These are phyloP conservation scores for Paulownia fortunei DNA, from an alignment of 257 asterid genomes.

Conservation along the genomic window DNA sequence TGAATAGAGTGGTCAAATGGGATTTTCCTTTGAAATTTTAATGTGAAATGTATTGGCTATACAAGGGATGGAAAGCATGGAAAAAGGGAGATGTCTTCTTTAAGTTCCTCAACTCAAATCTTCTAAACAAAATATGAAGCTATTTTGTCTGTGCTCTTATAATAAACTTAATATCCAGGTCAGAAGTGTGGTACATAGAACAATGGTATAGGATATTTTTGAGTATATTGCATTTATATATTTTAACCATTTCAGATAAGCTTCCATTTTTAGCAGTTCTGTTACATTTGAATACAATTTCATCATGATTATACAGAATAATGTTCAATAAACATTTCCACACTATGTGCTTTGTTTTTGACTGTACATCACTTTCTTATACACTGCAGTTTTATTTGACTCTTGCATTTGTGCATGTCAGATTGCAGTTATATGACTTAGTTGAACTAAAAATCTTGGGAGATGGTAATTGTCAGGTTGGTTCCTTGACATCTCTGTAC, in stretches of 20 bases:
- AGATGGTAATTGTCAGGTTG: slow-evolving; percentile 96
- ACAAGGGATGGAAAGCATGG: too few relatives aligned
- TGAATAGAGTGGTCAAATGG: too few relatives aligned
- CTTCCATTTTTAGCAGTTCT: background rate
- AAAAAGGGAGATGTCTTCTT: too few relatives aligned
- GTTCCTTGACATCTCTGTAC: slow-evolving; percentile 28
- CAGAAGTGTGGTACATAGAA: background rate
- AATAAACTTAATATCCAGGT: background rate
- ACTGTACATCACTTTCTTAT: background rate
- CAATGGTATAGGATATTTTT: background rate
- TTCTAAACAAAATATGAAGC: background rate
- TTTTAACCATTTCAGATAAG: background rate
- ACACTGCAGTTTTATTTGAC: background rate
- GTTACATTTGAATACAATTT: background rate
- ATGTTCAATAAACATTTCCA: background rate
- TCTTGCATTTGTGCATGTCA: slow-evolving; percentile 32
- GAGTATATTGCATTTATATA: background rate
- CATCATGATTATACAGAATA: background rate
- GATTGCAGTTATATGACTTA: slow-evolving; percentile 77
- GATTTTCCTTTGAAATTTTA: too few relatives aligned
- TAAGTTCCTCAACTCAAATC: background rate
- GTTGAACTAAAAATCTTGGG: slow-evolving; percentile 80
- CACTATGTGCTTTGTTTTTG: background rate
- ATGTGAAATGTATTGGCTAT: too few relatives aligned
- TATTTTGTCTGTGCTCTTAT: background rate